Conservation (phyloP, 2,329 filamentous ascomycete genomes). For the Botryotinia convoluta region DNA sequence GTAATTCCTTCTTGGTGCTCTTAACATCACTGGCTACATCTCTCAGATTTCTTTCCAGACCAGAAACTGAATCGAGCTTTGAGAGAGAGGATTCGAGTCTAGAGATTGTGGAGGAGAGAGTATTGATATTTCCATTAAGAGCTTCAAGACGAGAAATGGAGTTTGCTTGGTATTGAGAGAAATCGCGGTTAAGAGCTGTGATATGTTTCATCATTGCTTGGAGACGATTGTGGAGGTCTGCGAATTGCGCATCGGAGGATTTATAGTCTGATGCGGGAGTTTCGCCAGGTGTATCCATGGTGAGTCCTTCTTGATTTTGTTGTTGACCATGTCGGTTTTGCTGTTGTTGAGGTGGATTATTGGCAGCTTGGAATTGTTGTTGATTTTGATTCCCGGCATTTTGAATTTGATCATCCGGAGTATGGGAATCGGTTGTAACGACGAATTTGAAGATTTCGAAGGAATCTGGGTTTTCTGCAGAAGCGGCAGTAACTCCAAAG, state of each 20-base stretch:
- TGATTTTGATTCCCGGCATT: constrained; percentile 26
- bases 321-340: constrained; percentile 30
- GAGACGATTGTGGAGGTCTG: constrained; percentile 80
- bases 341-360: constrained; percentile 37
- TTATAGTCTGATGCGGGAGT: constrained; percentile 41
- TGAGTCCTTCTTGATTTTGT: background rate
- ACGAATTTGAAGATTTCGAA: constrained; percentile 90
- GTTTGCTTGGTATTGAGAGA: constrained; percentile 52
- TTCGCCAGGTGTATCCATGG: constrained; percentile 43
- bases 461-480: constrained; percentile 87
- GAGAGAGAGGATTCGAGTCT: constrained; percentile 36
- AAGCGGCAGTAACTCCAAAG: constrained; percentile 84
- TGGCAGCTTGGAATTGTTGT: constrained; percentile 17
- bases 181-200: constrained; percentile 57
- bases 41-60: constrained; percentile 47
- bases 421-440: constrained; percentile 57
- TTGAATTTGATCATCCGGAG: constrained; percentile 33
- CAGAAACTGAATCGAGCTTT: constrained; percentile 48
- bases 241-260: constrained; percentile 63
- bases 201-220: constrained; percentile 71
- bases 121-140: constrained; percentile 22
- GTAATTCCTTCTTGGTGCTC: constrained; percentile 52
- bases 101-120: constrained; percentile 4
- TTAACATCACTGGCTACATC: constrained; percentile 58
- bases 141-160: constrained; percentile 42